phyloP scores from a whole-genome alignment of 2,329 filamentous ascomycete genomes.

The Paramyrothecium sp. region DNA sequence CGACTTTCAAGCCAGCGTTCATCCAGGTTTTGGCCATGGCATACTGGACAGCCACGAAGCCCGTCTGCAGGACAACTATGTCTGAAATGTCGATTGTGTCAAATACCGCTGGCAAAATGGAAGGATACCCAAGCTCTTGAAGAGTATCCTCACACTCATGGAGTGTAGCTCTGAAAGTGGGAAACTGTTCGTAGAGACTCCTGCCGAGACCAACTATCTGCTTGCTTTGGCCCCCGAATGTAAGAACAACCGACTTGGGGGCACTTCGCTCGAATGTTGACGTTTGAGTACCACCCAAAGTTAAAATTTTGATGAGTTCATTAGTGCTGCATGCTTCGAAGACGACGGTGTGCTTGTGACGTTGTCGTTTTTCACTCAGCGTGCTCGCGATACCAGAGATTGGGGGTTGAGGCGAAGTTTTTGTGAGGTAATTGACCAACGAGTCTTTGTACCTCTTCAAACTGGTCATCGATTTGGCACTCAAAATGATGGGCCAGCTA shows the following conservation, averaged over 20 bases:
- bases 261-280: background rate
- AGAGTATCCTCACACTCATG: background rate
- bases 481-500: slow-evolving; percentile 9
- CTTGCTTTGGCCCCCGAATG: background rate
- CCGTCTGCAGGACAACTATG: background rate
- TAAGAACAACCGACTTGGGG: background rate
- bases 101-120: background rate
- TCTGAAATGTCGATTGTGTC: background rate
- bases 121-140: background rate
- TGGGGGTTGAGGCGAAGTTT: background rate
- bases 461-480: slow-evolving; percentile 9
- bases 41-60: background rate
- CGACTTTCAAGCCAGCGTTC: background rate
- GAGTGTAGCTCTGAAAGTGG: background rate
- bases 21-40: background rate
- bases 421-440: background rate
- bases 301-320: background rate
- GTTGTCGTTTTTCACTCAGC: background rate
- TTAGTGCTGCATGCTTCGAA: background rate
- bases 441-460: slow-evolving; percentile 5
- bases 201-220: background rate
- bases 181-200: background rate
- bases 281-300: background rate
- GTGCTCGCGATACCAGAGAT: background rate
- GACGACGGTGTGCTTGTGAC: background rate